Base-by-base conservation (phyloP, 2,329 filamentous ascomycete species). In the Rugonectria rugulosa region DNA sequence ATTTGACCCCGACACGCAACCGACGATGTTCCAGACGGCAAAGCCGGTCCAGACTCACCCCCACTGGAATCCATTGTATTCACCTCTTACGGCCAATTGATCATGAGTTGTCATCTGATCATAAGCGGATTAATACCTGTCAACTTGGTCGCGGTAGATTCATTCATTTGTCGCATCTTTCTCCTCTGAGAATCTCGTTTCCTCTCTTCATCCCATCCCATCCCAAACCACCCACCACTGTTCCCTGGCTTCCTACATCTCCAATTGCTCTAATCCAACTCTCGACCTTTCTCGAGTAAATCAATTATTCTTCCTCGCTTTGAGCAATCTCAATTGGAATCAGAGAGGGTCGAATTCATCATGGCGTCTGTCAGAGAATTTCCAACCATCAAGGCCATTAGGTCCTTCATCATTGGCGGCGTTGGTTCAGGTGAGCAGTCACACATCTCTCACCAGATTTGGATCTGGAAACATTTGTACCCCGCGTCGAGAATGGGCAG, bases 301-400 rank as follows among this genome's bases (percentile, higher is more conserved):
- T 40, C 17, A 3, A 20, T 15, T n/a, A n/a, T n/a, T n/a, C 36
- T 31, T 40, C 21, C 19, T 34, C 38, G 50, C 45, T 57, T 26
- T 27, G 36, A 29, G 14, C 11, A n/a, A 37, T 24, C 23, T 29
- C 48, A 26, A 34, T 20, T 21, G 21, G 26, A 31, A 15, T 19
- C 12, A 27, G 24, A n/a, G 17, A 19, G 8, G 17, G 29, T 26
- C 21, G 5, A 45, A 6, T 15, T 27, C 47, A 50, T 19, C 32
- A 83, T 83, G 81, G 72, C 79, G 63, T 75, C 76, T 63, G 81
- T 81, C 56, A 79, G 75, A 62, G 70, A 80, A 7, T 92, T 92
- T 65, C 90, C 90, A 41, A 89, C 82, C 51, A 92, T 94, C 78
- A 91, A 90, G 76, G 83, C 86, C 70, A 77, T 94, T 57, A 81